phyloP scores from a whole-genome alignment of 176 grass and related monocot species.

The Metroxylon sagu region DNA sequence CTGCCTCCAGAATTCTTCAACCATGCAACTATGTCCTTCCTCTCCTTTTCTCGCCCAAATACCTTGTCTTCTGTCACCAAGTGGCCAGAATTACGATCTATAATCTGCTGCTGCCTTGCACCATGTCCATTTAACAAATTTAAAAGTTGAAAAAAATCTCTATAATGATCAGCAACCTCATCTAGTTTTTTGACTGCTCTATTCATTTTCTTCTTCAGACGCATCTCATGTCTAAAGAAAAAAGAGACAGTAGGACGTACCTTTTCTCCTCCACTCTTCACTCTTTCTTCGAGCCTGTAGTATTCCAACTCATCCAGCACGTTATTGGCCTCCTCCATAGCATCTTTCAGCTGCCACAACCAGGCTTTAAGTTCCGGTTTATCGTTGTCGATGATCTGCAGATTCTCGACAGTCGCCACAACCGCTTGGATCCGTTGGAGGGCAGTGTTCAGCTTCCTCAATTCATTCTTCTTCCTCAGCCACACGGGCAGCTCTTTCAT shows the following conservation, averaged over 20 bases:
- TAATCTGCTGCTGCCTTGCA: too few species aligned
- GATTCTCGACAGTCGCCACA: too few species aligned
- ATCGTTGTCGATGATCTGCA: background rate
- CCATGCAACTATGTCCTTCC: background rate
- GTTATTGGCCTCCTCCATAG: slow-evolving; percentile 23
- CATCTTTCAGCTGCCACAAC: slow-evolving; percentile 33
- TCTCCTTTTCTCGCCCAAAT: slow-evolving; percentile 17
- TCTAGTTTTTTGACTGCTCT: background rate
- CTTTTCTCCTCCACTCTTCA: background rate
- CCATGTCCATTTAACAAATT: too few species aligned
- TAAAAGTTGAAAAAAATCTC: background rate
- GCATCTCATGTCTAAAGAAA: background rate
- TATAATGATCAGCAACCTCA: background rate
- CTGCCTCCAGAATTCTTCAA: too few species aligned
- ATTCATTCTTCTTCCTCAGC: too few species aligned
- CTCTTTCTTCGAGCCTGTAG: slow-evolving; percentile 17
- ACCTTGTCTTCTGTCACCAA: slow-evolving; percentile 19
- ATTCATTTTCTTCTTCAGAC: background rate
- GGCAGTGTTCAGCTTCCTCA: too few species aligned
- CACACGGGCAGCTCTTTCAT: too few species aligned
- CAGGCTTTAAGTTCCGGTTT: slow-evolving; percentile 28
- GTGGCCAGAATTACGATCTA: too few species aligned
- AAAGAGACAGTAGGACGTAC: background rate
- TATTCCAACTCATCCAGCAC: slow-evolving; percentile 28
- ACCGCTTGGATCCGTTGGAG: too few species aligned